These are phyloP conservation scores for Saccharomyces kudriavzevii DNA, from an alignment of 805 yeast genomes.

Conservation along the genomic window DNA sequence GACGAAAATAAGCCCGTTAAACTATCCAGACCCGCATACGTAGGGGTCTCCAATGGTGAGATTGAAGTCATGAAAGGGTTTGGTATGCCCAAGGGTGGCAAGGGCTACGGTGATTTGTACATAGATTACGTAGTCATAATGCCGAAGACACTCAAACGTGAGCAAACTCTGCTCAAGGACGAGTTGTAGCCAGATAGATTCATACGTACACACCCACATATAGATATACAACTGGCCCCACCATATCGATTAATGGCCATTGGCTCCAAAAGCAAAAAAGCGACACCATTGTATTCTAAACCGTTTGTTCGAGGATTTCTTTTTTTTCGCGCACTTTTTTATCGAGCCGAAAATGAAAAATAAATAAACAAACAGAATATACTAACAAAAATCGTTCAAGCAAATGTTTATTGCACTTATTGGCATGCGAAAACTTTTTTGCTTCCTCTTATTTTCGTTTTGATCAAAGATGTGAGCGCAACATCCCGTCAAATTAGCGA, in stretches of 20 bases:
- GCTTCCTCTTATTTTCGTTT: neutral
- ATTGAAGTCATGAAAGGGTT: constrained; percentile 61
- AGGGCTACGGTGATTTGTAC: constrained; percentile 43
- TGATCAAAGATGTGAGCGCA: neutral
- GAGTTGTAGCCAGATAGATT: neutral
- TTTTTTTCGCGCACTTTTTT: neutral
- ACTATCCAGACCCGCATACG: constrained; percentile 45
- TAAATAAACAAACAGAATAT: neutral
- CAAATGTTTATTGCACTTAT: neutral
- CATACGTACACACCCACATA: neutral
- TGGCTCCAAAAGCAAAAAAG: neutral
- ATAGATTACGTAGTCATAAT: constrained; percentile 41
- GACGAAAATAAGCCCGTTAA: constrained; percentile 46
- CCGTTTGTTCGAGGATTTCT: neutral
- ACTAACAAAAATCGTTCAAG: neutral
- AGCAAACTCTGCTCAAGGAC: neutral
- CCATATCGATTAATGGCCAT: neutral
- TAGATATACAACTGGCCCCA: neutral
- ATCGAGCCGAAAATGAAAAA: neutral
- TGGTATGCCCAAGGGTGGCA: constrained; percentile 75
- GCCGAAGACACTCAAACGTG: constrained; percentile 26
- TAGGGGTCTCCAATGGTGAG: constrained; percentile 54
- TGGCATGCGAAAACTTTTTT: neutral
- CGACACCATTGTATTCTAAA: neutral
- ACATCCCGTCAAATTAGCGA: neutral